phyloP scores from a whole-genome alignment of 345 rosid genomes.

The Eucalyptus erythrocorys region DNA sequence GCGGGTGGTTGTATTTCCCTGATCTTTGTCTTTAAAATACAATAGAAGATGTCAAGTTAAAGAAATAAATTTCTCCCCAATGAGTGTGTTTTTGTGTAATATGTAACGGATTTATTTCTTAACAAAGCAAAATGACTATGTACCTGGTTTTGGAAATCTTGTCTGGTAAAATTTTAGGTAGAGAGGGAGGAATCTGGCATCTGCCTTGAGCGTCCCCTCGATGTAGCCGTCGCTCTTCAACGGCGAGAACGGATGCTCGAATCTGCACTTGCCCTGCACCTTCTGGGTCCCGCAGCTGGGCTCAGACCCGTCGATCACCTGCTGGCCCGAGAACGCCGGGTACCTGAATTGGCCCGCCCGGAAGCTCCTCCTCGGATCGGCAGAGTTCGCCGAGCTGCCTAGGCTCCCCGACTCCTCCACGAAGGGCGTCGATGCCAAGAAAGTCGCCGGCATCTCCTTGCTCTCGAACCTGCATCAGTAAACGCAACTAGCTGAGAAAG shows the following conservation, averaged over 20 bases:
- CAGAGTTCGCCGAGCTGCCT: constrained; percentile 24
- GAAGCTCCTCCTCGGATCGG: not conserved
- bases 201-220: constrained; percentile 40
- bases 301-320: not conserved
- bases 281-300: constrained; percentile 1
- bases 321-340: no score
- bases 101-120: no score
- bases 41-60: no score
- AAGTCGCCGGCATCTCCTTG: constrained; percentile 59
- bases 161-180: constrained; percentile 14
- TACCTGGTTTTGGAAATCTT: constrained; percentile 31
- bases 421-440: constrained; percentile 43
- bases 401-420: constrained; percentile 43
- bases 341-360: no score
- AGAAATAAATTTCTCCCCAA: no score
- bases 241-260: constrained; percentile 12
- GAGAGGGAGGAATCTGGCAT: constrained; percentile 21
- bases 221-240: constrained; percentile 7
- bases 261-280: not conserved
- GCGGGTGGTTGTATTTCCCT: no score
- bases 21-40: no score
- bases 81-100: no score
- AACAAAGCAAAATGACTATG: no score
- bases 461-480: constrained; percentile 38
- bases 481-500: not conserved